phyloP scores from a whole-genome alignment of 164 flowering plant species.

The Chimonanthus praecox region DNA sequence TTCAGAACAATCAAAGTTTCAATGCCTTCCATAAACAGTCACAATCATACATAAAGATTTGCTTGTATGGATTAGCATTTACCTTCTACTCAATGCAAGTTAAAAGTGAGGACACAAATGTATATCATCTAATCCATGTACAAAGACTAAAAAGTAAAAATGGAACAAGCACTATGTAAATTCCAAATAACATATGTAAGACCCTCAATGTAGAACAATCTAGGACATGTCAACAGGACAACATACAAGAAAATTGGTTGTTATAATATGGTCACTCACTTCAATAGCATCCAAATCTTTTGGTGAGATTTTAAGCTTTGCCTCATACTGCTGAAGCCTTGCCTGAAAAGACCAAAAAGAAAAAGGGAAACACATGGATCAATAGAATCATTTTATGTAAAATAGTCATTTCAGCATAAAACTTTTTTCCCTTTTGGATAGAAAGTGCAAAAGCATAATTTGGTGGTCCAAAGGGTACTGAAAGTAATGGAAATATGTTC shows the following conservation, averaged over 20 bases:
- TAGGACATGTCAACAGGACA: background rate
- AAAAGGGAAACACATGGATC: no score
- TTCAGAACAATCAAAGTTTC: no score
- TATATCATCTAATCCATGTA: background rate
- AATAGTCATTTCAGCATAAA: no score
- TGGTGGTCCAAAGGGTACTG: background rate
- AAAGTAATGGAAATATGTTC: background rate
- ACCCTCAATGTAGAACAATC: background rate
- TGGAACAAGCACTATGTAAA: no score
- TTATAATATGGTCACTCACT: slow-evolving; percentile 42
- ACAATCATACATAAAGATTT: background rate
- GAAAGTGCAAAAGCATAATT: background rate
- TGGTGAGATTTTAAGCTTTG: slow-evolving; percentile 50
- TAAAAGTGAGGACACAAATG: background rate
- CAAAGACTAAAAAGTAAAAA: background rate
- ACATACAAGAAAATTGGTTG: no score
- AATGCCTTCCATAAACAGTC: no score
- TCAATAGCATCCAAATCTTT: slow-evolving; percentile 77
- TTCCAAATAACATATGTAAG: no score
- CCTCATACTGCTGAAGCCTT: slow-evolving; percentile 70
- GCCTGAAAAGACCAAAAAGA: slow-evolving; percentile 35
- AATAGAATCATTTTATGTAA: no score
- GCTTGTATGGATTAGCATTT: background rate
- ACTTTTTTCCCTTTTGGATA: background rate
- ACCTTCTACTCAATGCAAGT: background rate